Evolutionary conservation across 108 stramenopile species (phyloP).

Genomic region (Nitzschia sp.): DNA sequence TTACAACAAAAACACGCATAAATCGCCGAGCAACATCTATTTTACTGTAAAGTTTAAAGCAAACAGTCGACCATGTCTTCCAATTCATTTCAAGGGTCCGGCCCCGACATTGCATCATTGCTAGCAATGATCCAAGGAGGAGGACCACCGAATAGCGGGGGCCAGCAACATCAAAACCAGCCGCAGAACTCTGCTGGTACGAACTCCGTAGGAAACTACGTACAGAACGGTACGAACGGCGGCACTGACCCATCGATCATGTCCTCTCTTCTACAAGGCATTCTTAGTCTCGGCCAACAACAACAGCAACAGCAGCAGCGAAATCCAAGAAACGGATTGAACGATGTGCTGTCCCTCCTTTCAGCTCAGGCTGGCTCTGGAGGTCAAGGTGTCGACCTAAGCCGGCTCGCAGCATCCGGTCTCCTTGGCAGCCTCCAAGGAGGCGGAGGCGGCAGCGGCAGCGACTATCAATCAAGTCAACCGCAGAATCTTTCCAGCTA

Average conservation of each 20-base stretch:
- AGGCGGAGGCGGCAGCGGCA: background rate
- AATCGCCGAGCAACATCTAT: too few species aligned
- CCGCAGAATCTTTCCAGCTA: background rate
- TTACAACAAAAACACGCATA: too few species aligned
- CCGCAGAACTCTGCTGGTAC: too few species aligned
- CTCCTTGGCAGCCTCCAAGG: background rate
- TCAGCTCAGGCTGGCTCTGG: background rate
- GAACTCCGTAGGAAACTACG: background rate
- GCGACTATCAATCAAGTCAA: background rate
- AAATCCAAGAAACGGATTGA: background rate
- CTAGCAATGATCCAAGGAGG: slow-evolving; percentile 2
- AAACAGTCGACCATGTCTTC: slow-evolving; percentile 4
- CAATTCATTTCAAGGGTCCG: background rate
- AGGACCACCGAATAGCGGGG: background rate
- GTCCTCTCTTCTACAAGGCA: background rate
- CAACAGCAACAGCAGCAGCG: background rate
- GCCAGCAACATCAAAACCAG: background rate
- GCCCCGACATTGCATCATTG: slow-evolving; percentile 6
- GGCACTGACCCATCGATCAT: background rate
- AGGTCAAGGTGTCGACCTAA: background rate
- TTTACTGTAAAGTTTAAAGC: too few species aligned
- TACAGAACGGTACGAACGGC: background rate
- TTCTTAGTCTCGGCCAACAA: background rate
- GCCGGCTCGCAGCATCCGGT: background rate
- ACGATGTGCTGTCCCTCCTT: background rate